Percentiles rank a stretch among this genome's conserved stretches.
Conservation (phyloP, 345 rosid species). For the Rhodamnia argentea region DNA sequence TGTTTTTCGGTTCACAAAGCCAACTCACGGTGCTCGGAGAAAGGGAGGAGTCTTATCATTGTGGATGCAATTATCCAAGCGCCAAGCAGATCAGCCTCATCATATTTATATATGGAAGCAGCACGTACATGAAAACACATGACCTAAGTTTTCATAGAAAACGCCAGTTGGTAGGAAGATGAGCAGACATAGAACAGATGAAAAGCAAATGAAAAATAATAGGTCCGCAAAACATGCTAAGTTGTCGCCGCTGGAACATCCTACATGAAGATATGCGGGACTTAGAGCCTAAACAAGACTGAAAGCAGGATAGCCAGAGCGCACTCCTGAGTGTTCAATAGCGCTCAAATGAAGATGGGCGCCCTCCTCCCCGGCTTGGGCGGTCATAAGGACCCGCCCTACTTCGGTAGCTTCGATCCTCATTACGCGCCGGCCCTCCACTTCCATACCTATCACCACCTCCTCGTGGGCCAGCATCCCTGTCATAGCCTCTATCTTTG, state of each 20-base stretch:
- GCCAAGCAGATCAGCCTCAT: background rate
- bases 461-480: constrained; percentile 56
- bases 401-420: constrained; percentile 63
- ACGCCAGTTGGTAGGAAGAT: background rate
- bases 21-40: background rate
- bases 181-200: background rate
- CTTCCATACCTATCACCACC: constrained; percentile 55
- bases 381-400: constrained; percentile 78
- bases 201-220: background rate
- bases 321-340: constrained; percentile 18
- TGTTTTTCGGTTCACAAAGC: background rate
- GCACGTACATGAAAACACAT: background rate
- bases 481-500: constrained; percentile 61
- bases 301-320: no score
- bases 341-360: constrained; percentile 67
- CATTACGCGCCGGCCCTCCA: constrained; percentile 65
- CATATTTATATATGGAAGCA: background rate
- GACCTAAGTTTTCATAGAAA: background rate
- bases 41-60: background rate
- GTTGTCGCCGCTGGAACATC: background rate
- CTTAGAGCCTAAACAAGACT: background rate
- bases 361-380: constrained; percentile 64
- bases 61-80: background rate
- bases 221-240: background rate
- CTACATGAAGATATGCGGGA: background rate